Evolutionary conservation across 345 rosid genomes (phyloP).

Genomic region (Brassica nigra): DNA sequence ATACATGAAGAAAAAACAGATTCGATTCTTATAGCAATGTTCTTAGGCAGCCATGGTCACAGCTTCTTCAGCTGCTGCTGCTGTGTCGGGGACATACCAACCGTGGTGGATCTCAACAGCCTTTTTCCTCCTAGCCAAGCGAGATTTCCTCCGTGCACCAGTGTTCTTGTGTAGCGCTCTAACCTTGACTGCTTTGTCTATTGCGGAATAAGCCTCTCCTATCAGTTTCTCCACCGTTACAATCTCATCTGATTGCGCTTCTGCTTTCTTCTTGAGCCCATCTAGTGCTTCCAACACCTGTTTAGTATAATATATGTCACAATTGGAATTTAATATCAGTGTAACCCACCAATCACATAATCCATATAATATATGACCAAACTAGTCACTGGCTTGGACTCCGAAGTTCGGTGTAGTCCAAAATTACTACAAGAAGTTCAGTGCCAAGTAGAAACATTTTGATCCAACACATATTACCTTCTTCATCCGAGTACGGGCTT

Average conservation of each 20-base stretch:
- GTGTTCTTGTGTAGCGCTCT: conserved; percentile 80
- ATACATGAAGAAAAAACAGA: conserved; percentile 9
- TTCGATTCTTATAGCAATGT: conserved; percentile 16
- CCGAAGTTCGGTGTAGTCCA: too few species aligned
- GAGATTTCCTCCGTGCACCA: conserved; percentile 79
- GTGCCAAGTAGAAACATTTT: neutral
- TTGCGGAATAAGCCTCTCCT: conserved; percentile 82
- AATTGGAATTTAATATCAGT: neutral
- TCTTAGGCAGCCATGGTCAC: conserved; percentile 41
- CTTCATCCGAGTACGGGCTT: conserved; percentile 87
- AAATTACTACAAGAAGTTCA: too few species aligned
- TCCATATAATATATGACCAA: too few species aligned
- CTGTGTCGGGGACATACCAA: conserved; percentile 72
- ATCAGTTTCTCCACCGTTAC: conserved; percentile 71
- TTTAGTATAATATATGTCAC: neutral
- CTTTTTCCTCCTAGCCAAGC: conserved; percentile 89
- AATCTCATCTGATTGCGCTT: conserved; percentile 76
- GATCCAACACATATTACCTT: conserved; percentile 50
- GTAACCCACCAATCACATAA: conserved; percentile 53
- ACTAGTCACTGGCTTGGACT: too few species aligned
- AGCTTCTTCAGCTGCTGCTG: conserved; percentile 17
- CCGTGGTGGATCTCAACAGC: conserved; percentile 85
- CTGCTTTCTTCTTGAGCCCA: conserved; percentile 72
- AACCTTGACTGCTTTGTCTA: conserved; percentile 83
- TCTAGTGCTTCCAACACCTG: conserved; percentile 85